phyloP scores from a whole-genome alignment of 495 filamentous ascomycete species.

The Trypethelium eluteriae region DNA sequence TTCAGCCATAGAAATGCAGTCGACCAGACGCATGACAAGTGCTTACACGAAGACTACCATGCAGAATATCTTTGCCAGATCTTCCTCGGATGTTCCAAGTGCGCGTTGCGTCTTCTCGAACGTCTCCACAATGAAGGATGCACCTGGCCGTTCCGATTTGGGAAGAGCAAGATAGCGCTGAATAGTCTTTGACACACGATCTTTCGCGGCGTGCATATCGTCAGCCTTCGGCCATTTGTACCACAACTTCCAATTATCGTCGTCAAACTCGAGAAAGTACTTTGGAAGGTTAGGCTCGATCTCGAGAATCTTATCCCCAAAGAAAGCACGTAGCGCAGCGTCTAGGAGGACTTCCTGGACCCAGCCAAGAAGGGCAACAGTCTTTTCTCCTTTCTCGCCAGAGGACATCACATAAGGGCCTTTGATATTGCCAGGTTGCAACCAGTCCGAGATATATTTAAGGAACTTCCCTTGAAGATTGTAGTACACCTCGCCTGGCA shows the following conservation, averaged over 20 bases:
- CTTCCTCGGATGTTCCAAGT: too few relatives aligned
- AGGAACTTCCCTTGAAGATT: neutral
- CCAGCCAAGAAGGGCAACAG: neutral
- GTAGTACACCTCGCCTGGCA: neutral
- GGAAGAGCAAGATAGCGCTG: neutral
- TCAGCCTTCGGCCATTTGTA: constrained; percentile 4
- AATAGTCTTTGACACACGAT: neutral
- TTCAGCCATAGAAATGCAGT: neutral
- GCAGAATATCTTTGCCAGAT: neutral
- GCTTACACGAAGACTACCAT: neutral
- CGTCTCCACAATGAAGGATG: too few relatives aligned
- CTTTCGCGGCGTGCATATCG: constrained; percentile 5
- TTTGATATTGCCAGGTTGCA: too few relatives aligned
- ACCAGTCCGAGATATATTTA: neutral
- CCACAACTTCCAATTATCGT: constrained; percentile 15
- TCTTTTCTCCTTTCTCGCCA: too few relatives aligned
- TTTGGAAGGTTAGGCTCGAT: constrained; percentile 3
- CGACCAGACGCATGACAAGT: neutral
- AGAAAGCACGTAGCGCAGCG: constrained; percentile 11
- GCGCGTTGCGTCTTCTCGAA: too few relatives aligned
- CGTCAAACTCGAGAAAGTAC: constrained; percentile 12
- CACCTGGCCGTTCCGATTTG: too few relatives aligned
- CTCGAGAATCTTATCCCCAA: constrained; percentile 6
- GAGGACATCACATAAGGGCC: too few relatives aligned
- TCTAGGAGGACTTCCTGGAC: constrained; percentile 10